Evolutionary conservation across 2,329 filamentous ascomycete species (phyloP), one percentile per base, ranked within the genome.

Genomic region (Pseudogymnoascus sp.): DNA sequence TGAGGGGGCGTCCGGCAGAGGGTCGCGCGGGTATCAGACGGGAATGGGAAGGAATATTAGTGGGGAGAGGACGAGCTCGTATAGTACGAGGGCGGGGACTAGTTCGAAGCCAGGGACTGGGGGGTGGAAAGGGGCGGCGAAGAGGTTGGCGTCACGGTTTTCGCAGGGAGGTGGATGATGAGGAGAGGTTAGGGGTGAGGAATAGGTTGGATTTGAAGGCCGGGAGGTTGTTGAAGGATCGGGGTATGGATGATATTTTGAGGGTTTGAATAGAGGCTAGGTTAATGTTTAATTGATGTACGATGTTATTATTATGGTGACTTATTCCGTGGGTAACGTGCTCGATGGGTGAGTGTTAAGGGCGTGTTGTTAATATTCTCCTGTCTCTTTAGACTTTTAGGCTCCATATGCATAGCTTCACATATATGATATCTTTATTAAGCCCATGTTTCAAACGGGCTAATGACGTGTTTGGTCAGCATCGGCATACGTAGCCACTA

Each of bases 401-500:
- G 21, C 21, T 21, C 21, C 21, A 21, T 21, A 21, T 21, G 21
- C 21, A 54, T 54, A 13, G 10, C 6, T 54, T 13, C 24, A 31
- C 44, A 31, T 5, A 33, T n/a, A n/a, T 54, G 10, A 54, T 26
- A 54, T 10, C 29, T 17, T 17, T 33, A 11, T 35, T 7, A 33
- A 33, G 21, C 13, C 47, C 21, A 21, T 54, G 26, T 17, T n/a
- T 31, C 11, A 54, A 33, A 33, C 10, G 6, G 10, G 15, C 33
- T 35, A 54, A 33, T 54, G 47, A 54, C 47, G 47, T 54, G 47
- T 54, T 54, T 54, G 47, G 47, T 54, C 29, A 21, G 47, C 47
- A 29, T 35, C n/a, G 47, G 47, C 47, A 35, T 54, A 54, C 47
- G 47, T 54, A 54, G 29, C 15, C 2, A 33, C 47, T 54, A 54